These are phyloP conservation scores for Rubia yunnanensis DNA, from an alignment of 257 asterid genomes.

Conservation along the genomic window DNA sequence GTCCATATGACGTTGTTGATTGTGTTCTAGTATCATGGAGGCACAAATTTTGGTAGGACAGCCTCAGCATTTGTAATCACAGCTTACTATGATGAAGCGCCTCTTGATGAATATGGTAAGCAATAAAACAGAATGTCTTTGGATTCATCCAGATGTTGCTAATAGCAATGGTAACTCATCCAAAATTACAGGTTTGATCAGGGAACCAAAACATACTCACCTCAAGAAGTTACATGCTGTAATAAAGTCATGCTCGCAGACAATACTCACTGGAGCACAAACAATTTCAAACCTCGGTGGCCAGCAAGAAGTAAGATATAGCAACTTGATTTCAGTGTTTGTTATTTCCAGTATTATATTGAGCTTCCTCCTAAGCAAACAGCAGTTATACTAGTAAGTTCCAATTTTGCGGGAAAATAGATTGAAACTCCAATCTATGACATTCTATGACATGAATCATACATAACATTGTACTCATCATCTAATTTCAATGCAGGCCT, in stretches of 20 bases:
- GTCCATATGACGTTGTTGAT: background rate
- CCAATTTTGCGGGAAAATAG: no score
- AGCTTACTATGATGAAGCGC: constrained; percentile 71
- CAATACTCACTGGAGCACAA: constrained; percentile 45
- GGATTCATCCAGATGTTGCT: background rate
- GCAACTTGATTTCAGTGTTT: background rate
- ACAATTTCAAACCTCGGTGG: constrained; percentile 35
- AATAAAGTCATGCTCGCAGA: constrained; percentile 41
- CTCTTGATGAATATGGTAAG: constrained; percentile 83
- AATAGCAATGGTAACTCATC: background rate
- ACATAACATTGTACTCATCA: background rate
- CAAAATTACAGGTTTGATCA: constrained; percentile 46
- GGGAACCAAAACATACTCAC: constrained; percentile 86
- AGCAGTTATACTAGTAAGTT: background rate
- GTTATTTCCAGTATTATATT: background rate
- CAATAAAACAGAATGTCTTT: background rate
- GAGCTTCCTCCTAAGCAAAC: background rate
- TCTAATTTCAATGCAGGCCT: constrained; percentile 38
- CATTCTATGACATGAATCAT: background rate
- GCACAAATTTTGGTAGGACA: constrained; percentile 80
- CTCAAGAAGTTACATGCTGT: constrained; percentile 62
- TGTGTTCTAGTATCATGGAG: constrained; percentile 61
- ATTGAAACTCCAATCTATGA: background rate
- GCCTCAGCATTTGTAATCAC: constrained; percentile 42
- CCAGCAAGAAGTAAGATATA: constrained; percentile 50